These are phyloP conservation scores for Glarea lozoyensis DNA, from an alignment of 495 filamentous ascomycete species.

Conservation along the genomic window DNA sequence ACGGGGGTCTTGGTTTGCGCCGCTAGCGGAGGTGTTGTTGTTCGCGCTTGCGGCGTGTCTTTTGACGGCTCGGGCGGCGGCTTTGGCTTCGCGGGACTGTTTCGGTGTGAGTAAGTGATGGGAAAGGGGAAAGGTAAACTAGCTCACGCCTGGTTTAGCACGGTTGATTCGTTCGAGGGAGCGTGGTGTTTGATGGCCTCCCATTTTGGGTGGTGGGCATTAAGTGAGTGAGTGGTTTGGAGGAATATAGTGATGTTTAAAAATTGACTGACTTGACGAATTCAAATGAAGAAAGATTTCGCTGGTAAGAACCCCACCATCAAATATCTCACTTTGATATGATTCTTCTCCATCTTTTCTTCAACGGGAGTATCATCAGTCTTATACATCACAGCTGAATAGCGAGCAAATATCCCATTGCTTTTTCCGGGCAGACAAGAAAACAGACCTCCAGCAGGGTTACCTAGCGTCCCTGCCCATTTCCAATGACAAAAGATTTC, in stretches of 20 bases:
- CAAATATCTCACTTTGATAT: too few relatives aligned
- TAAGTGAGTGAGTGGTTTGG: neutral
- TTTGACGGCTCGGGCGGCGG: slow-evolving; percentile 33
- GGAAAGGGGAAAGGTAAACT: neutral
- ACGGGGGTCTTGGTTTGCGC: neutral
- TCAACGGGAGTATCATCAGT: slow-evolving; percentile 5
- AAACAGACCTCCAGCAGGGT: slow-evolving; percentile 5
- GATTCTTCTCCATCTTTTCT: neutral
- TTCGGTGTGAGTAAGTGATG: slow-evolving; percentile 10
- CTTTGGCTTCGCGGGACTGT: slow-evolving; percentile 34
- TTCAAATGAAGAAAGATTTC: neutral
- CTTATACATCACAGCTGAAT: slow-evolving; percentile 15
- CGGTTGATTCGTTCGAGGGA: slow-evolving; percentile 35
- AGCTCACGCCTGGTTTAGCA: slow-evolving; percentile 27
- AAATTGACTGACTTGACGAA: neutral
- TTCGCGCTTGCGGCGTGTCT: slow-evolving; percentile 23
- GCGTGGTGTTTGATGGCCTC: slow-evolving; percentile 33
- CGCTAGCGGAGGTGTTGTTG: slow-evolving; percentile 4
- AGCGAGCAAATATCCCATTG: slow-evolving; percentile 16
- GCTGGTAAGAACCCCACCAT: neutral
- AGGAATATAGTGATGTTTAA: neutral
- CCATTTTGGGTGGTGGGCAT: slow-evolving; percentile 21
- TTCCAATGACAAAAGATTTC: too few relatives aligned
- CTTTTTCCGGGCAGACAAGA: slow-evolving; percentile 10
- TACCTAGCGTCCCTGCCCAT: slow-evolving; percentile 7